These are phyloP conservation scores for Candida ovalis DNA, from an alignment of 805 yeast species.

Conservation along the genomic window DNA sequence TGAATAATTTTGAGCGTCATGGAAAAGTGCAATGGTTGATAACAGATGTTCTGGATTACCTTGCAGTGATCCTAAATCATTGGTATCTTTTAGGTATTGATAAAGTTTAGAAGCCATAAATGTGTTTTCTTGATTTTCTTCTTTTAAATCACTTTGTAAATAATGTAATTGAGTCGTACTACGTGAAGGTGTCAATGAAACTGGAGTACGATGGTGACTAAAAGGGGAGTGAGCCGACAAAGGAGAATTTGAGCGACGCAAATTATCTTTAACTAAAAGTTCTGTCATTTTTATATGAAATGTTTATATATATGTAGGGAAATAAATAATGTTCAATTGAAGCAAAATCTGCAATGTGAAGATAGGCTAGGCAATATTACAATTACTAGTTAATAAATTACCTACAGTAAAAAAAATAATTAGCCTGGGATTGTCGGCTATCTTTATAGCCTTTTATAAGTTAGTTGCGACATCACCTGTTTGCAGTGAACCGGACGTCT, in stretches of 20 bases:
- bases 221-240: background rate
- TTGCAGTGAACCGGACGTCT: no score
- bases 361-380: no score
- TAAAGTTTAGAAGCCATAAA: background rate
- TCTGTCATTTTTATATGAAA: background rate
- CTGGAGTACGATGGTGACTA: background rate
- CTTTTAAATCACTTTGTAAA: background rate
- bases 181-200: background rate
- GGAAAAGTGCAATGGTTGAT: slow-evolving; percentile 18
- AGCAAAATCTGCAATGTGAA: background rate
- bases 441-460: background rate
- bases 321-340: background rate
- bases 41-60: slow-evolving; percentile 19
- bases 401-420: background rate
- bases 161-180: background rate
- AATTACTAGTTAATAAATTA: no score
- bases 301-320: background rate
- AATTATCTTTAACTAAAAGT: background rate
- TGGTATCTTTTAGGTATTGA: slow-evolving; percentile 4
- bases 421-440: slow-evolving; percentile 1
- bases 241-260: background rate
- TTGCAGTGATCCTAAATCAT: slow-evolving; percentile 8
- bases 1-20: slow-evolving; percentile 2
- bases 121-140: background rate
- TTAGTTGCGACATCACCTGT: background rate